Evolutionary conservation across 306 rosid genomes (phyloP).

Genomic region (Cucurbita ficifolia): DNA sequence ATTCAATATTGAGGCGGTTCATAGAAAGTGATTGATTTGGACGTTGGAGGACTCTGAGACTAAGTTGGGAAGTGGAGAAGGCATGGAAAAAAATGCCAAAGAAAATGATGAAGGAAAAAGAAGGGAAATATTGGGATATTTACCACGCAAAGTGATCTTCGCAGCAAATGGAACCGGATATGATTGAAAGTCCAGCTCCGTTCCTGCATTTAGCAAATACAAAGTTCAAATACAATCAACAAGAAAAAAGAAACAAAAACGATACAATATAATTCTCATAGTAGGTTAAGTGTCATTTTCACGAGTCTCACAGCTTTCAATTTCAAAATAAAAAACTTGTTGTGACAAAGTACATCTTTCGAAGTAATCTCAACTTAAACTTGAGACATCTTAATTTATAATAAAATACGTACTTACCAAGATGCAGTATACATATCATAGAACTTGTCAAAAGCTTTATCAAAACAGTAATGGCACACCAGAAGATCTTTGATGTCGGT

Average conservation of each 20-base stretch:
- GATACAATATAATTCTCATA: neutral
- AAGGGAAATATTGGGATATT: neutral
- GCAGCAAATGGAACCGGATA: slow-evolving; percentile 70
- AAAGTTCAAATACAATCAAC: neutral
- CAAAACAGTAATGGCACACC: slow-evolving; percentile 66
- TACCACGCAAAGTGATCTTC: slow-evolving; percentile 80
- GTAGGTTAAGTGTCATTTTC: neutral
- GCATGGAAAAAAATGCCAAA: neutral
- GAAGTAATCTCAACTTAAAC: neutral
- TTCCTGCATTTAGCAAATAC: slow-evolving; percentile 41
- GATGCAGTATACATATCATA: slow-evolving; percentile 81
- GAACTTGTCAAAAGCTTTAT: slow-evolving; percentile 79
- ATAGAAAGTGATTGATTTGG: neutral
- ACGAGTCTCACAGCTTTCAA: neutral
- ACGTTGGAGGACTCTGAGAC: neutral
- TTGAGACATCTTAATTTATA: neutral
- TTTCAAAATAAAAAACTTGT: neutral
- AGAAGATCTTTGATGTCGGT: slow-evolving; percentile 64
- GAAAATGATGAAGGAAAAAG: neutral
- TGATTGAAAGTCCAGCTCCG: slow-evolving; percentile 50
- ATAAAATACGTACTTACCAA: slow-evolving; percentile 28
- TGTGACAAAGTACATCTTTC: neutral
- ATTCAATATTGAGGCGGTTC: neutral
- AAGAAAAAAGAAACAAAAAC: neutral
- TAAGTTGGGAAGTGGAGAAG: too few relatives aligned